Conservation (phyloP, 1,284 basidiomycete genomes). For the Rhodotorula sp. region DNA sequence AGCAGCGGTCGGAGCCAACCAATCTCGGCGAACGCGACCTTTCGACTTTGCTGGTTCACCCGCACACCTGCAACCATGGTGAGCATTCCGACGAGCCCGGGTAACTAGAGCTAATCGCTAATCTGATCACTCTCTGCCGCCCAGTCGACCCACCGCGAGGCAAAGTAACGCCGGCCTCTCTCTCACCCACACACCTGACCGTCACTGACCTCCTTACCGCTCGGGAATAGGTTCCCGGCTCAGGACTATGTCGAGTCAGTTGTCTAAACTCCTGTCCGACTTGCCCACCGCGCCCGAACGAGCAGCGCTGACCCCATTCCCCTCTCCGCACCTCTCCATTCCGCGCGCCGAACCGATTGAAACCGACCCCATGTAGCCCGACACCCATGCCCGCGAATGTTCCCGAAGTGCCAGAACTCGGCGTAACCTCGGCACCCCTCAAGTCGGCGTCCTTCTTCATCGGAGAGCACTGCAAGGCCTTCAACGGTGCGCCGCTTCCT, state of each 20-base stretch:
- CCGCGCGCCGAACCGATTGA: too few relatives aligned
- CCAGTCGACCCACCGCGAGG: conserved; percentile 40
- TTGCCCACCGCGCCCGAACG: too few relatives aligned
- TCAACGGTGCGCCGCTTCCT: conserved; percentile 68
- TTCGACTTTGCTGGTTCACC: too few relatives aligned
- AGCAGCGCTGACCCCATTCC: not conserved
- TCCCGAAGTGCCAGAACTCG: conserved; percentile 86
- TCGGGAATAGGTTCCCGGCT: conserved; percentile 28
- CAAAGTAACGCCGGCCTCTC: conserved; percentile 18
- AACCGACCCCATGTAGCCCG: conserved; percentile 47
- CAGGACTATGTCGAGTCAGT: conserved; percentile 43
- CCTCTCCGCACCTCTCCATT: not conserved
- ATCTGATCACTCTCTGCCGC: too few relatives aligned
- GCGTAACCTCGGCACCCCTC: conserved; percentile 85
- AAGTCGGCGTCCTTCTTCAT: conserved; percentile 98
- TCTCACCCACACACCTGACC: not conserved
- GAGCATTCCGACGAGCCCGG: too few relatives aligned
- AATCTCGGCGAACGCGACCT: not conserved
- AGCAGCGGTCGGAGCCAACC: too few relatives aligned
- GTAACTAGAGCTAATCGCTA: too few relatives aligned
- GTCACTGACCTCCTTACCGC: not conserved
- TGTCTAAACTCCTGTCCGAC: too few relatives aligned
- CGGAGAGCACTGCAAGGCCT: conserved; percentile 91
- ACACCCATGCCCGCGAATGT: conserved; percentile 68
- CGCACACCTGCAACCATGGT: conserved; percentile 2